phyloP scores from a whole-genome alignment of 208 protist species.

The Trypanosoma cruzi region DNA sequence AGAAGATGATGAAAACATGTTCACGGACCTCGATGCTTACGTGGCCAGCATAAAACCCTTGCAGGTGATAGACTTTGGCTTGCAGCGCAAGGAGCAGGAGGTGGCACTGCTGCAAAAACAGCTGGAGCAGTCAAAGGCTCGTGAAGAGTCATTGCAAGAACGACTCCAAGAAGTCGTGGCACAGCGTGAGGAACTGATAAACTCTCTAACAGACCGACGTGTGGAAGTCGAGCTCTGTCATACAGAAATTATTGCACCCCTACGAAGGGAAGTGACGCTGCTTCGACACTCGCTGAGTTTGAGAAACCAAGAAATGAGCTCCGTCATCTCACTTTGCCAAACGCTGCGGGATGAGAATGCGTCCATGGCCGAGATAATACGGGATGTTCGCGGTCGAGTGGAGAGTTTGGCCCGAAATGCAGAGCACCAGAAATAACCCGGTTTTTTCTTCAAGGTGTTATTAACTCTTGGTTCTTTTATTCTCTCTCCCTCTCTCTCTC shows the following conservation, averaged over 20 bases:
- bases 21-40: slow-evolving; percentile 11
- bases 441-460: no score
- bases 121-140: neutral
- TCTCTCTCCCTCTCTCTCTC: slow-evolving; percentile 11
- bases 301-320: slow-evolving; percentile 15
- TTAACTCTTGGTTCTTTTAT: slow-evolving; percentile 11
- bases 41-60: slow-evolving; percentile 5
- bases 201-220: slow-evolving; percentile 2
- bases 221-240: slow-evolving; percentile 17
- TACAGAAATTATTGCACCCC: slow-evolving; percentile 10
- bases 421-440: neutral
- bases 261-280: slow-evolving; percentile 10
- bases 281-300: slow-evolving; percentile 10
- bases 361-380: neutral
- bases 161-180: neutral
- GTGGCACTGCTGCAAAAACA: neutral
- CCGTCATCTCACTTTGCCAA: slow-evolving; percentile 13
- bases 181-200: slow-evolving; percentile 13
- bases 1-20: neutral
- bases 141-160: neutral
- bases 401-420: neutral
- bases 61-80: neutral
- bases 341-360: slow-evolving; percentile 4
- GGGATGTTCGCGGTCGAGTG: neutral
- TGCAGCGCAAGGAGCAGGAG: neutral